A percentile compares a stretch with the other conserved stretches of the same genome.
These are phyloP conservation scores for Ceratocystis eucalypticola DNA, from an alignment of 2,329 filamentous ascomycete genomes.

Conservation along the genomic window DNA sequence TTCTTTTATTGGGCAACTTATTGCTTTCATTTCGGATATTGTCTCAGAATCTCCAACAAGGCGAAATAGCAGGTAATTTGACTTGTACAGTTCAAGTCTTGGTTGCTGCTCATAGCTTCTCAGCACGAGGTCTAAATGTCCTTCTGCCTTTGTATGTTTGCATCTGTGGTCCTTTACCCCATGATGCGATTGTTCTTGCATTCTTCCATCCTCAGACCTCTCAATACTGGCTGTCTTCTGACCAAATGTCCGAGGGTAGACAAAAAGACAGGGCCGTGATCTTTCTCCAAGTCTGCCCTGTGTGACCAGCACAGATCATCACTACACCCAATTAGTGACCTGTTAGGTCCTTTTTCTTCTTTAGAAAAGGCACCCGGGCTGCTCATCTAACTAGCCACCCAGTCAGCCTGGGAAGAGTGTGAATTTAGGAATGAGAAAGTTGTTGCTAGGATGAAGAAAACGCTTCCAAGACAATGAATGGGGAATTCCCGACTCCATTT, in stretches of 20 bases:
- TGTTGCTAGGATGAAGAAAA: background rate
- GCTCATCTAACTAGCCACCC: background rate
- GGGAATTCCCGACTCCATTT: background rate
- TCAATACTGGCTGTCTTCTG: background rate
- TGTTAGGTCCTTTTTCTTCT: background rate
- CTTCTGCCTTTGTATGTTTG: background rate
- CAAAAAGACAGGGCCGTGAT: background rate
- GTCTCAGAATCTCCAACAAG: slow-evolving; percentile 1
- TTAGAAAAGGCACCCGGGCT: background rate
- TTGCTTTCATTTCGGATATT: background rate
- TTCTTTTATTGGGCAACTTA: background rate
- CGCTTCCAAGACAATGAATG: background rate
- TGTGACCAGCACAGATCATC: background rate
- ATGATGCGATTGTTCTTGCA: background rate
- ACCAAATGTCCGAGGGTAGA: background rate
- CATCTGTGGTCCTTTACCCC: background rate
- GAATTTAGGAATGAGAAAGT: background rate
- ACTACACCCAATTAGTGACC: background rate
- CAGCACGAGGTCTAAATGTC: background rate
- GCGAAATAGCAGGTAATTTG: background rate
- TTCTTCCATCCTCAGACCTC: background rate
- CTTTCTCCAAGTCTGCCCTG: background rate
- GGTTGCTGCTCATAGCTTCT: background rate
- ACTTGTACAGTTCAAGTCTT: background rate
- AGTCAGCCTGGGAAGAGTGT: background rate